Evolutionary conservation across 257 asterid genomes (phyloP).

Genomic region (Ehretia macrophylla): DNA sequence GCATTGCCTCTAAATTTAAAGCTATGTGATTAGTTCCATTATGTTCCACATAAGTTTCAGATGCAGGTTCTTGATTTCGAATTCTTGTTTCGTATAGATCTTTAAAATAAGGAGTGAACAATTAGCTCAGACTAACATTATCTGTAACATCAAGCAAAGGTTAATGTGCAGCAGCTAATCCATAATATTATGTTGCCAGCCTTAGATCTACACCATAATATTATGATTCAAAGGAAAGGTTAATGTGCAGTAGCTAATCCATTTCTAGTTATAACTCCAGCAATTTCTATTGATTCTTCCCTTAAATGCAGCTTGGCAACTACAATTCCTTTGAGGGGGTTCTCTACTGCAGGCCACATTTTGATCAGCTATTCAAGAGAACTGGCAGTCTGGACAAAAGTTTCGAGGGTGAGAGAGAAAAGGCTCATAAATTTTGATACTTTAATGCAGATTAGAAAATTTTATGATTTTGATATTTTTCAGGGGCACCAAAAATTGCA

Average conservation of each 20-base stretch:
- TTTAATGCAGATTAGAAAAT: not conserved
- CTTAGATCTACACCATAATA: not conserved
- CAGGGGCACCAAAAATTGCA: slow-evolving; percentile 92
- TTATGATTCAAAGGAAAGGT: not conserved
- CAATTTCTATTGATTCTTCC: not conserved
- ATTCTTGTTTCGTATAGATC: too few species aligned
- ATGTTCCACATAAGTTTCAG: not conserved
- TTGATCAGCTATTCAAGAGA: slow-evolving; percentile 94
- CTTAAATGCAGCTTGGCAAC: slow-evolving; percentile 61
- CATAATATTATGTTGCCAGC: too few species aligned
- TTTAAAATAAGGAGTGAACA: too few species aligned
- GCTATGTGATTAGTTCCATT: not conserved
- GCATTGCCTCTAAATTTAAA: too few species aligned
- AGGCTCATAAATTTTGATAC: not conserved
- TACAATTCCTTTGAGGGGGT: slow-evolving; percentile 98
- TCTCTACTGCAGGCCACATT: slow-evolving; percentile 97
- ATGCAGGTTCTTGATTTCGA: not conserved
- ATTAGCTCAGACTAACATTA: too few species aligned
- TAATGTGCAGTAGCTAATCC: not conserved
- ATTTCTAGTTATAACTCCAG: not conserved
- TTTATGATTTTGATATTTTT: not conserved
- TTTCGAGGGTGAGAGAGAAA: slow-evolving; percentile 71
- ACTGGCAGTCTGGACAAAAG: slow-evolving; percentile 96
- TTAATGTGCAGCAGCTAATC: too few species aligned
- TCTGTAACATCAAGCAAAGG: too few species aligned